phyloP scores from a whole-genome alignment of 805 yeast species.

The Tetrapisispora arboricola region DNA sequence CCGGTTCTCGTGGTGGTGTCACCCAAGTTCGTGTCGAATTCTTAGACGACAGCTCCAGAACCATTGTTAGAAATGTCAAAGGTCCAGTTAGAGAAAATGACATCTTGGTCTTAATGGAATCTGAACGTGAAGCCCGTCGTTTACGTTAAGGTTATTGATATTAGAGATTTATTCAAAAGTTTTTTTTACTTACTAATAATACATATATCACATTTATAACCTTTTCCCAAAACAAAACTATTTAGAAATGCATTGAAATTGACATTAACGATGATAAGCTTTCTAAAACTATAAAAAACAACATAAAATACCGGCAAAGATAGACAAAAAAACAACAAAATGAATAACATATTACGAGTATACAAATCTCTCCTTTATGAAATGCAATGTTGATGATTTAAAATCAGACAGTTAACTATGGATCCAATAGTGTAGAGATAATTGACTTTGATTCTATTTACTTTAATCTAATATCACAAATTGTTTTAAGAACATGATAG shows the following conservation, averaged over 20 bases:
- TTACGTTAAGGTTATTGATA: slow-evolving; percentile 44
- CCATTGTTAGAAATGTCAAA: slow-evolving; percentile 94
- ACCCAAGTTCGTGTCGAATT: slow-evolving; percentile 97
- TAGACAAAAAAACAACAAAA: background rate
- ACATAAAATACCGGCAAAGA: too few relatives aligned
- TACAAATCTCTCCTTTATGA: too few relatives aligned
- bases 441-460: background rate
- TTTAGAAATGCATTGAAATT: background rate
- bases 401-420: slow-evolving; percentile 1
- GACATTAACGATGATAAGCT: background rate
- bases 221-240: slow-evolving; percentile 1
- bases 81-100: slow-evolving; percentile 98
- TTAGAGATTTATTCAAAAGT: background rate
- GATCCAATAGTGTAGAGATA: too few relatives aligned
- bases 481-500: background rate
- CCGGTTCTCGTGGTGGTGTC: slow-evolving; percentile 99
- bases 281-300: background rate
- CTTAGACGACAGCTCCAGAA: slow-evolving; percentile 90
- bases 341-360: too few relatives aligned
- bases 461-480: background rate
- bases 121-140: slow-evolving; percentile 99
- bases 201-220: background rate
- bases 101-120: slow-evolving; percentile 98
- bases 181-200: background rate
- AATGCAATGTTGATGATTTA: background rate